Conservation (phyloP, 2,329 filamentous ascomycete genomes). For the Alternaria hordeiaustralica region DNA sequence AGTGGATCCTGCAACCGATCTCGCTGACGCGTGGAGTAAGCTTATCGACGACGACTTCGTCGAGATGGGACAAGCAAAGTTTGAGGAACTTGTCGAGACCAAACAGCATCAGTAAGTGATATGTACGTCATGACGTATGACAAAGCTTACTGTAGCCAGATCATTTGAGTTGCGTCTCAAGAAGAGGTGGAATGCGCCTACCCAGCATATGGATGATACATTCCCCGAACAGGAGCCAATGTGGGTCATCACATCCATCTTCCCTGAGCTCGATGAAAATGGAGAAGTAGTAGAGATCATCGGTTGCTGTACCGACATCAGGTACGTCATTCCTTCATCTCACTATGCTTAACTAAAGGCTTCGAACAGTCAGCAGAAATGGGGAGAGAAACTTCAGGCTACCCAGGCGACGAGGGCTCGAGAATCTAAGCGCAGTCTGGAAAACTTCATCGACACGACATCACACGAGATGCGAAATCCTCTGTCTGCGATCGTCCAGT, state of each 20-base stretch:
- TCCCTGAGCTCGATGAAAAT: conserved; percentile 30
- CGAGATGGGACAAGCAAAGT: conserved; percentile 19
- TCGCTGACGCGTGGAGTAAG: conserved; percentile 25
- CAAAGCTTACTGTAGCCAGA: conserved; percentile 4
- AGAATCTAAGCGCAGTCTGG: conserved; percentile 24
- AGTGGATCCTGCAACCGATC: conserved; percentile 16
- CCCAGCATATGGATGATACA: conserved; percentile 6
- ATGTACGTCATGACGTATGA: not conserved
- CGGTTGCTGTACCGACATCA: conserved; percentile 47
- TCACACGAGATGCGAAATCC: conserved; percentile 55
- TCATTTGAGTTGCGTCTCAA: conserved; percentile 49
- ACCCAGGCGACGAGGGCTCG: conserved; percentile 28
- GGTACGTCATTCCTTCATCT: conserved; percentile 2
- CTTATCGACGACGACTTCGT: conserved; percentile 25
- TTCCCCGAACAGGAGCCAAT: conserved; percentile 24
- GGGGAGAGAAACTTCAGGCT: conserved; percentile 43
- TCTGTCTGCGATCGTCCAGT: conserved; percentile 52
- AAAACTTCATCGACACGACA: conserved; percentile 46
- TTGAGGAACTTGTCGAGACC: conserved; percentile 16
- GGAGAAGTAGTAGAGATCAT: conserved; percentile 39
- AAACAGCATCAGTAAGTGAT: conserved; percentile 26
- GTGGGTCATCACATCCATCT: conserved; percentile 42
- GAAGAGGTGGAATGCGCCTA: conserved; percentile 41
- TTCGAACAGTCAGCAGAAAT: conserved; percentile 38
- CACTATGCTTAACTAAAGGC: not conserved